Conservation (phyloP, 805 yeast genomes). For the Cyberlindnera lachancei region DNA sequence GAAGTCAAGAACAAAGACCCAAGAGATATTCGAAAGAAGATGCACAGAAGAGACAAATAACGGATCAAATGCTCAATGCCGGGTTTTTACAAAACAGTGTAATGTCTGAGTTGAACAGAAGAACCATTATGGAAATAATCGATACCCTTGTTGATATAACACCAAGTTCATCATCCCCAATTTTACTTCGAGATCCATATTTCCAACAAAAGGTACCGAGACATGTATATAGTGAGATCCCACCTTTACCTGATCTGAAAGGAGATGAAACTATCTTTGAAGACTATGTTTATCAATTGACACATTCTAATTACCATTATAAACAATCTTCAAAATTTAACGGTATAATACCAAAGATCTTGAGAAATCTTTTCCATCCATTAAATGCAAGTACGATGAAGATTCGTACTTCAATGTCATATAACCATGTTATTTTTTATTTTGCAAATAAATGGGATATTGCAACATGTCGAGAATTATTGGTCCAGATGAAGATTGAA, state of each 20-base stretch:
- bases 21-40: conserved; percentile 9
- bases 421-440: conserved; percentile 33
- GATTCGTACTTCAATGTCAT: conserved; percentile 25
- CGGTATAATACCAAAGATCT: conserved; percentile 31
- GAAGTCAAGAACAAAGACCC: conserved; percentile 14
- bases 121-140: conserved; percentile 15
- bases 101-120: conserved; percentile 15
- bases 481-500: conserved; percentile 33
- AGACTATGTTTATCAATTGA: conserved; percentile 27
- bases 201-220: conserved; percentile 6
- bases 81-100: conserved; percentile 8
- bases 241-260: conserved; percentile 27
- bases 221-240: conserved; percentile 26
- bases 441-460: conserved; percentile 31
- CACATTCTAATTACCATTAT: conserved; percentile 30
- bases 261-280: conserved; percentile 22
- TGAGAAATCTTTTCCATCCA: conserved; percentile 33
- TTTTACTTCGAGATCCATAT: conserved; percentile 4
- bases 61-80: too few relatives aligned
- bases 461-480: conserved; percentile 31
- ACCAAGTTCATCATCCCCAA: conserved; percentile 14
- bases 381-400: conserved; percentile 26
- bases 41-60: conserved; percentile 10
- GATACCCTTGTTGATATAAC: conserved; percentile 20
- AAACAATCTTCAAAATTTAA: conserved; percentile 29